Evolutionary conservation across 495 filamentous ascomycete genomes (phyloP), one percentile per base, ranked within the genome.

Genomic region (Clavariopsis aquatica): DNA sequence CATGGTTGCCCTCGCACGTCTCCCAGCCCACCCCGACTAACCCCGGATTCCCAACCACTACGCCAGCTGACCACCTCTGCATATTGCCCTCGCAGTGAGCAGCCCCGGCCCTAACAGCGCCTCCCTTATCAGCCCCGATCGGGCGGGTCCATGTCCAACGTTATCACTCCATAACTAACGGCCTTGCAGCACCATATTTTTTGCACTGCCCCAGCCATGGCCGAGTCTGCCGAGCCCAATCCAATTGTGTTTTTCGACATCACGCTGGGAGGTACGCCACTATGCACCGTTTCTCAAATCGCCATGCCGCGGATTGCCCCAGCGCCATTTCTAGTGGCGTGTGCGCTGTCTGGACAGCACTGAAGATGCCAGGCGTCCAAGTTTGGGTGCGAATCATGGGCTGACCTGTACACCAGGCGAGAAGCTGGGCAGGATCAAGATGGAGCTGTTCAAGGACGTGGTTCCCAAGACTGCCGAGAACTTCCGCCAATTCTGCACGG

Each of bases 401-500:
- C 61, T 64, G 31, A 68, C 43, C 20, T 36, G 29, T 38, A 15
- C 3, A 28, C 20, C 52, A 96, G 93, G 92, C 41, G 92, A 97
- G 69, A 85, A 91, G 23, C 84, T 98, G 20, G 95, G 95, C 61
- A 87, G 93, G 29, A 86, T 98, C 66, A 94, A 92, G 70, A 93
- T 98, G 75, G 91, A 97, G 76, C 87, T 98, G 62, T 97, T 93
- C 81, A 85, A 87, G 45, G 82, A 94, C 72, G 78, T 87, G 8
- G 89, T 90, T 0, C 95, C 94, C 29, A 85, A 86, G 64, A 98
- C 94, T 6, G 92, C 93, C 19, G 94, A 97, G 77, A 98, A 98
- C 77, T 97, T 98, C 75, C 89, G 93, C 15, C 91, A 95, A 73
- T 96, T 95, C 78, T 98, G 95, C 77, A 98, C 92, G 0, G 95